These are phyloP conservation scores for Omphalea diandra DNA, from an alignment of 441 rosid genomes.

Conservation along the genomic window DNA sequence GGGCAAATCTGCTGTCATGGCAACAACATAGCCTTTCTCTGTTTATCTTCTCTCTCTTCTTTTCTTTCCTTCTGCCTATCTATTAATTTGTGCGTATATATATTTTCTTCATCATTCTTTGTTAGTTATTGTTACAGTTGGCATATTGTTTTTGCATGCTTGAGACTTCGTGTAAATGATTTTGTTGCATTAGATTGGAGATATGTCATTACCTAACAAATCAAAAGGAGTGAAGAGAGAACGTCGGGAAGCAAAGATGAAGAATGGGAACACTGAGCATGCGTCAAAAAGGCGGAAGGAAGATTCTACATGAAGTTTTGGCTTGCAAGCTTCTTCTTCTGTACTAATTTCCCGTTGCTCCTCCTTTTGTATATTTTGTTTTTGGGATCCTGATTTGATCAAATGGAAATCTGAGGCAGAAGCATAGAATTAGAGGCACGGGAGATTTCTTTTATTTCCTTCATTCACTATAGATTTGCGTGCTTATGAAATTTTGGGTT, in stretches of 20 bases:
- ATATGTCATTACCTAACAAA: slow-evolving; percentile 56
- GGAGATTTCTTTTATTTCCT: neutral
- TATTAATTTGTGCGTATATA: no score
- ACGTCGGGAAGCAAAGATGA: slow-evolving; percentile 69
- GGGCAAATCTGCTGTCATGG: neutral
- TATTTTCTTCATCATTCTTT: neutral
- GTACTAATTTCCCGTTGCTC: neutral
- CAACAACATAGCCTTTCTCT: neutral
- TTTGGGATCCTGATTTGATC: slow-evolving; percentile 5
- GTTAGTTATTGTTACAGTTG: neutral
- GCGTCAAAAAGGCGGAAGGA: slow-evolving; percentile 62
- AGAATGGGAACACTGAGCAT: slow-evolving; percentile 32
- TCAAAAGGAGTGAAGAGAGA: slow-evolving; percentile 94
- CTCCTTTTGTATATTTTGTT: neutral
- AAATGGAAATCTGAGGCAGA: slow-evolving; percentile 5
- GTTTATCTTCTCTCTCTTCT: neutral
- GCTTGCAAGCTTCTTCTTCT: neutral
- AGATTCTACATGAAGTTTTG: slow-evolving; percentile 30
- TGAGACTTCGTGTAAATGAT: neutral
- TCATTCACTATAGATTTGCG: neutral
- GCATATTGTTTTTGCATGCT: neutral
- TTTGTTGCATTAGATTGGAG: slow-evolving; percentile 46
- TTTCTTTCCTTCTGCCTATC: no score
- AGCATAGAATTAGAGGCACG: neutral
- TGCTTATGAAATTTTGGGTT: neutral